phyloP scores from a whole-genome alignment of 2,329 filamentous ascomycete species.

The Verruconis gallopava region DNA sequence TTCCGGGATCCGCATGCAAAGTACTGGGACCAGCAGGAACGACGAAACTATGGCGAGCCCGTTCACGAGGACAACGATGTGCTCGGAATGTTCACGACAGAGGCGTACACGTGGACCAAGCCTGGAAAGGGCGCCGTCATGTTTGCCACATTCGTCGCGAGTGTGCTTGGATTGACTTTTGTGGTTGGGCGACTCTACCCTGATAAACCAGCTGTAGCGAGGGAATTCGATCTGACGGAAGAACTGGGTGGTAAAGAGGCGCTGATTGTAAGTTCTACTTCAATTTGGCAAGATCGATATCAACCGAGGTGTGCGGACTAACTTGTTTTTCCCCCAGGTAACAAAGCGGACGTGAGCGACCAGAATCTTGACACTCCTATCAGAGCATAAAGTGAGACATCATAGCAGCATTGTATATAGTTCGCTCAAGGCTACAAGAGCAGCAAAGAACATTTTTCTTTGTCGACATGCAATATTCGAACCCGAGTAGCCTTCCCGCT shows the following conservation, averaged over 20 bases:
- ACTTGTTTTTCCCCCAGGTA: too few species aligned
- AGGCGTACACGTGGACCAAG: slow-evolving; percentile 77
- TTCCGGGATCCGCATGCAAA: slow-evolving; percentile 84
- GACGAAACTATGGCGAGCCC: slow-evolving; percentile 91
- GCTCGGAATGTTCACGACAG: slow-evolving; percentile 75
- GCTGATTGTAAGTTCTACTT: slow-evolving; percentile 23
- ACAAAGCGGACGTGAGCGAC: too few species aligned
- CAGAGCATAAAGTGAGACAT: too few species aligned
- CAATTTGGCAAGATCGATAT: too few species aligned
- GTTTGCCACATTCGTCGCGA: slow-evolving; percentile 30
- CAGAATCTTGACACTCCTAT: too few species aligned
- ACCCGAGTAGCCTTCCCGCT: too few species aligned
- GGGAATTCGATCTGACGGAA: slow-evolving; percentile 33
- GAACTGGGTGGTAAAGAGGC: slow-evolving; percentile 36
- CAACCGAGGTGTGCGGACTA: too few species aligned
- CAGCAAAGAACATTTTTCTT: too few species aligned
- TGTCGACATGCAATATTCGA: too few species aligned
- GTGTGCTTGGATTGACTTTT: slow-evolving; percentile 27
- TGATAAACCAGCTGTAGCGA: slow-evolving; percentile 32
- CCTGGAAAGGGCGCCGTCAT: slow-evolving; percentile 47
- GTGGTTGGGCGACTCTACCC: slow-evolving; percentile 29
- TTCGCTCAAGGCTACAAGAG: too few species aligned
- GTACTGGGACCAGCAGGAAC: slow-evolving; percentile 97
- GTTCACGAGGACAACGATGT: slow-evolving; percentile 95
- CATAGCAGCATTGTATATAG: slow-evolving; percentile 1